Evolutionary conservation across 768 basidiomycete species (phyloP).

Genomic region (Strobilomyces confusus): DNA sequence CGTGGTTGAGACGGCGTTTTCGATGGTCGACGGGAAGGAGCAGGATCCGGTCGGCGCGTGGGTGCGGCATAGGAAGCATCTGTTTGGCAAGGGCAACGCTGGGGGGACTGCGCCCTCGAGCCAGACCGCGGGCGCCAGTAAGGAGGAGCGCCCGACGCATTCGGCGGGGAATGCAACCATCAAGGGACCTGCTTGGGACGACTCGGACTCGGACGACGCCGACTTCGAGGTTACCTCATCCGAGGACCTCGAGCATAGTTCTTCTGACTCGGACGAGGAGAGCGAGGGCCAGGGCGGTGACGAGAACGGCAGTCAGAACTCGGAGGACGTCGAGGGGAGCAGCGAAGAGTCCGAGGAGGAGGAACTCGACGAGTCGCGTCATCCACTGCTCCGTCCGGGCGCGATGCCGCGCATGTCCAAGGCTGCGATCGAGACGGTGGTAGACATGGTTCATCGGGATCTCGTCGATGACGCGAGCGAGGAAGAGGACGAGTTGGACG

Average conservation of each 20-base stretch:
- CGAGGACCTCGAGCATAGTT: slow-evolving; percentile 45
- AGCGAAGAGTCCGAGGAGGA: slow-evolving; percentile 27
- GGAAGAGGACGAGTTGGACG: slow-evolving; percentile 49
- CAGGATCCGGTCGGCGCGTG: slow-evolving; percentile 62
- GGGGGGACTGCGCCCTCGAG: background rate
- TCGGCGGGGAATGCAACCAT: slow-evolving; percentile 9
- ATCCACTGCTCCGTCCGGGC: slow-evolving; percentile 62
- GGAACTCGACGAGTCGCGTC: slow-evolving; percentile 50
- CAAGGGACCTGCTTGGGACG: slow-evolving; percentile 30
- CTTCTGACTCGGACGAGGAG: slow-evolving; percentile 30
- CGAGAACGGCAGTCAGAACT: slow-evolving; percentile 29
- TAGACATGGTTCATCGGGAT: slow-evolving; percentile 57
- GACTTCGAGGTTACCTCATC: slow-evolving; percentile 33
- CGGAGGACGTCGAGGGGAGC: slow-evolving; percentile 31
- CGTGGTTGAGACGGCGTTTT: slow-evolving; percentile 66
- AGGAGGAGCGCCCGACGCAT: slow-evolving; percentile 2
- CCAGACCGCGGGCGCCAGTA: background rate
- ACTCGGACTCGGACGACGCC: slow-evolving; percentile 30
- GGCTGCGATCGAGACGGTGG: slow-evolving; percentile 60
- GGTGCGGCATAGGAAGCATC: slow-evolving; percentile 52
- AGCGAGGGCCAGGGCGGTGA: slow-evolving; percentile 16
- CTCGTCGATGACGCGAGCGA: slow-evolving; percentile 36
- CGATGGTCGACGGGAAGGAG: slow-evolving; percentile 69
- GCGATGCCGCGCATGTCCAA: slow-evolving; percentile 69
- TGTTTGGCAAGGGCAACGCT: slow-evolving; percentile 44